These are phyloP conservation scores for Salpingoeca rosetta DNA, from an alignment of 78 protist species.

Conservation along the genomic window DNA sequence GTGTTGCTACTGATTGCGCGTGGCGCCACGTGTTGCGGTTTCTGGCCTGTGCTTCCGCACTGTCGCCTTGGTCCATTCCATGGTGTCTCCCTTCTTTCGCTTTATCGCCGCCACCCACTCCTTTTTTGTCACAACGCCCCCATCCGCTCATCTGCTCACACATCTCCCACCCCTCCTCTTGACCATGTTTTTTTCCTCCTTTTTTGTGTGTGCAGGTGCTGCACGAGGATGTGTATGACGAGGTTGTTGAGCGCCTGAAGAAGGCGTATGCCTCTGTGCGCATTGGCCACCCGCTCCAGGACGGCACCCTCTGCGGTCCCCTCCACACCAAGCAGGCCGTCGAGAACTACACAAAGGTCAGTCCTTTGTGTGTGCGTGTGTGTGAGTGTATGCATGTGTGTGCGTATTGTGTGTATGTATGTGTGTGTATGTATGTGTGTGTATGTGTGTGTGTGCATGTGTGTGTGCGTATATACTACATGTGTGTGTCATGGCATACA, in stretches of 20 bases:
- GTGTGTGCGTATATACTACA: too few relatives aligned
- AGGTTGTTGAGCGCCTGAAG: constrained; percentile 42
- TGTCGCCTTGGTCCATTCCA: background rate
- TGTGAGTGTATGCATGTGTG: constrained; percentile 13
- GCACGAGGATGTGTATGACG: constrained; percentile 69
- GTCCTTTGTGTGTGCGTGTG: constrained; percentile 54
- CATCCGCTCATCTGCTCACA: too few relatives aligned
- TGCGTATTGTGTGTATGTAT: background rate
- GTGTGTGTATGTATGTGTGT: too few relatives aligned
- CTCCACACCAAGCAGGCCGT: constrained; percentile 67
- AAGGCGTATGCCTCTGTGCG: constrained; percentile 53
- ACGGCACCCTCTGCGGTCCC: constrained; percentile 64
- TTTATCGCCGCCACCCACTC: too few relatives aligned
- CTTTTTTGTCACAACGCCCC: too few relatives aligned
- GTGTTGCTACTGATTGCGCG: too few relatives aligned
- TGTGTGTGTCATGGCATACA: too few relatives aligned
- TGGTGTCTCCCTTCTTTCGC: background rate
- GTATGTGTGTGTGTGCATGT: too few relatives aligned
- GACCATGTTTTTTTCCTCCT: too few relatives aligned
- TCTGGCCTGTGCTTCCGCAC: too few relatives aligned
- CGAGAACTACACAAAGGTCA: constrained; percentile 53
- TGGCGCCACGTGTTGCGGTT: too few relatives aligned
- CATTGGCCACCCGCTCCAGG: constrained; percentile 64
- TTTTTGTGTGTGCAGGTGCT: constrained; percentile 20
- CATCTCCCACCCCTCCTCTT: too few relatives aligned